Percentiles rank a stretch among this genome's conserved stretches.
Conservation (phyloP, 108 stramenopile species). For the Fistulifera pelliculosa region DNA sequence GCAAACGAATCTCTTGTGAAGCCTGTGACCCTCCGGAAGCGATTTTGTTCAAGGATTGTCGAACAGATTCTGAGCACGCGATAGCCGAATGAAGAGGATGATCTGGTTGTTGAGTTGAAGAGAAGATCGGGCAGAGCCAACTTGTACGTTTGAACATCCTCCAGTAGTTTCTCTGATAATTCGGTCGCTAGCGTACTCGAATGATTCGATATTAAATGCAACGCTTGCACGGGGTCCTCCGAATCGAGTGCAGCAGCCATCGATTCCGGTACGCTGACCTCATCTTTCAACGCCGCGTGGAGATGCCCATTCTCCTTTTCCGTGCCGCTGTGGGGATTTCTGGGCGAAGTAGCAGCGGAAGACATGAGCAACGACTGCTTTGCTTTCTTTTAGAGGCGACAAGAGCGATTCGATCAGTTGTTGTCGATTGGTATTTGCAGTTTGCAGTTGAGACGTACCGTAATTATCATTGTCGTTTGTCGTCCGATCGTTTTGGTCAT, state of each 20-base stretch:
- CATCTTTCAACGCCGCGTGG: not conserved
- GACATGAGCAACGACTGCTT: too few species aligned
- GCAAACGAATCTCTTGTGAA: slow-evolving; percentile 57
- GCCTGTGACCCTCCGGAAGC: slow-evolving; percentile 75
- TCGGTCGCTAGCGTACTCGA: slow-evolving; percentile 23
- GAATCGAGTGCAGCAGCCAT: slow-evolving; percentile 46
- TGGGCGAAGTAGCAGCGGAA: too few species aligned
- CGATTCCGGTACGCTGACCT: slow-evolving; percentile 17
- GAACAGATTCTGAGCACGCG: slow-evolving; percentile 67
- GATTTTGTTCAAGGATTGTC: slow-evolving; percentile 68
- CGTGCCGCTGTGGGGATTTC: too few species aligned
- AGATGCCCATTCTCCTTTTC: too few species aligned
- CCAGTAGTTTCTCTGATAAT: slow-evolving; percentile 26
- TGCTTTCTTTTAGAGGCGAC: too few species aligned
- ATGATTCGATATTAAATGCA: slow-evolving; percentile 30
- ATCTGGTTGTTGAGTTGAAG: slow-evolving; percentile 2
- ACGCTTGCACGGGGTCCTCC: slow-evolving; percentile 38
- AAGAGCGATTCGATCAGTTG: too few species aligned
- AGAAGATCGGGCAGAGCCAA: not conserved
- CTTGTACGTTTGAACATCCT: slow-evolving; percentile 4
- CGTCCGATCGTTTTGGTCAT: too few species aligned
- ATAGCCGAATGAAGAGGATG: slow-evolving; percentile 42
- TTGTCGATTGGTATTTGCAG: too few species aligned
- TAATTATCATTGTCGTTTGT: too few species aligned
- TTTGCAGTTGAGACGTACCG: too few species aligned